These are phyloP conservation scores for Aspergillus sp. DNA, from an alignment of 2,329 filamentous ascomycete species.

Conservation along the genomic window DNA sequence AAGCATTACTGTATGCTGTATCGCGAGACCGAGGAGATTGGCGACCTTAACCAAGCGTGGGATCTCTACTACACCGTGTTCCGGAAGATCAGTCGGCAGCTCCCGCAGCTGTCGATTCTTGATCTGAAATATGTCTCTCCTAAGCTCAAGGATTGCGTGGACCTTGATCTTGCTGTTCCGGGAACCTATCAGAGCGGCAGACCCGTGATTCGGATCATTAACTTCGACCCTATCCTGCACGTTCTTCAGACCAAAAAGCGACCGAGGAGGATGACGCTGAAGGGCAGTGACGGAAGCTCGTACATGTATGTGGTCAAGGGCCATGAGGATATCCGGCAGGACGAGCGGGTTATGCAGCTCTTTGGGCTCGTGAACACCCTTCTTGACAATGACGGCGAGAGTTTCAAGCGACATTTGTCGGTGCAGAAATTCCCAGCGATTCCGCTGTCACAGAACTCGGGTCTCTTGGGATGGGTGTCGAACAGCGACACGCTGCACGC, in stretches of 20 bases:
- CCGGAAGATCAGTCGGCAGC: conserved; percentile 83
- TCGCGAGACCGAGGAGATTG: conserved; percentile 76
- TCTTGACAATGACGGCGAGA: conserved; percentile 85
- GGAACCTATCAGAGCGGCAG: conserved; percentile 79
- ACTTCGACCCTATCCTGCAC: conserved; percentile 79
- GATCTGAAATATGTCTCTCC: conserved; percentile 97
- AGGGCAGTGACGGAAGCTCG: conserved; percentile 76
- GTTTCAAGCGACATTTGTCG: conserved; percentile 91
- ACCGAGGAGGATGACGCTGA: conserved; percentile 77
- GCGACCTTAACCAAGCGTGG: conserved; percentile 96
- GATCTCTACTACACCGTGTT: conserved; percentile 99
- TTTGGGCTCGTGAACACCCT: conserved; percentile 97
- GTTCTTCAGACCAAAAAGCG: conserved; percentile 97
- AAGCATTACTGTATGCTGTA: conserved; percentile 94
- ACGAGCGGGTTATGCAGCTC: conserved; percentile 98
- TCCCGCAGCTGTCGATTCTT: conserved; percentile 83
- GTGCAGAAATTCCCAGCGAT: conserved; percentile 97
- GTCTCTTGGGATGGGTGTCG: conserved; percentile 89
- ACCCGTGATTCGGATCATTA: conserved; percentile 73
- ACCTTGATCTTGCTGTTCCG: conserved; percentile 89
- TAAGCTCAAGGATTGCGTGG: conserved; percentile 72
- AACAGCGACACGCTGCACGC: conserved; percentile 97
- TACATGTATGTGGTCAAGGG: conserved; percentile 93
- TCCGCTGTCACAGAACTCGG: conserved; percentile 90
- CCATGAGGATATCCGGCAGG: conserved; percentile 98